Evolutionary conservation across 352 stramenopile genomes (phyloP).

Genomic region (Aphanomyces invadans): DNA sequence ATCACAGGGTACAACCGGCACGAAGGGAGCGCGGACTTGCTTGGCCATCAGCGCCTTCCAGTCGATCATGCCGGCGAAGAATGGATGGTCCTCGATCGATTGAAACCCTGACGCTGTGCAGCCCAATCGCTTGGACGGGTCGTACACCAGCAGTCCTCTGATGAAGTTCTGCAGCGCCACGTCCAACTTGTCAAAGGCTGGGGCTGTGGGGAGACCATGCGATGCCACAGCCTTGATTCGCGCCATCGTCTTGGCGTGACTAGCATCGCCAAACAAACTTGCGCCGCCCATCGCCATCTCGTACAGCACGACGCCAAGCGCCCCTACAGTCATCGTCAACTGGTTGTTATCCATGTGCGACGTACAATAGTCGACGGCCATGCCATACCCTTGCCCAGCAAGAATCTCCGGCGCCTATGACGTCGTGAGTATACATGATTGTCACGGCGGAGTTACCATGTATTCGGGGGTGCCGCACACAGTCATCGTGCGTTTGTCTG

Average conservation of each 20-base stretch:
- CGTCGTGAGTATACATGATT: background rate
- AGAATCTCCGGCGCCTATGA: conserved; percentile 16
- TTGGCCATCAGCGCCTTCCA: conserved; percentile 65
- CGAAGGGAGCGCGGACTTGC: conserved; percentile 69
- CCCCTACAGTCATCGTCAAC: conserved; percentile 11
- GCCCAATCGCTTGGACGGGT: conserved; percentile 55
- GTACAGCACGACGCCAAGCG: conserved; percentile 70
- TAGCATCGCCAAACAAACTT: conserved; percentile 64
- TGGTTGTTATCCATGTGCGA: no score
- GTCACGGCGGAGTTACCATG: conserved; percentile 2
- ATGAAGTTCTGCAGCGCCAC: conserved; percentile 1
- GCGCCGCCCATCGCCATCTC: conserved; percentile 84
- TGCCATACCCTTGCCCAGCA: background rate
- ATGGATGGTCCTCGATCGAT: conserved; percentile 49
- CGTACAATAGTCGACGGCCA: conserved; percentile 13
- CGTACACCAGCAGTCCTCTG: conserved; percentile 59
- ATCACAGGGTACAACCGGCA: conserved; percentile 30
- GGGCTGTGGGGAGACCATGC: background rate
- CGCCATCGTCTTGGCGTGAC: background rate
- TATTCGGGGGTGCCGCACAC: conserved; percentile 23
- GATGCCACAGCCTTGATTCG: conserved; percentile 9
- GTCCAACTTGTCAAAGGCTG: background rate
- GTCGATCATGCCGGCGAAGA: conserved; percentile 53
- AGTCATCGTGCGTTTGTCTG: background rate
- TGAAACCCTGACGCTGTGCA: conserved; percentile 26